Evolutionary conservation across 2,329 filamentous ascomycete species (phyloP), one percentile per base, ranked within the genome.

Genomic region (Colletotrichum sp.): DNA sequence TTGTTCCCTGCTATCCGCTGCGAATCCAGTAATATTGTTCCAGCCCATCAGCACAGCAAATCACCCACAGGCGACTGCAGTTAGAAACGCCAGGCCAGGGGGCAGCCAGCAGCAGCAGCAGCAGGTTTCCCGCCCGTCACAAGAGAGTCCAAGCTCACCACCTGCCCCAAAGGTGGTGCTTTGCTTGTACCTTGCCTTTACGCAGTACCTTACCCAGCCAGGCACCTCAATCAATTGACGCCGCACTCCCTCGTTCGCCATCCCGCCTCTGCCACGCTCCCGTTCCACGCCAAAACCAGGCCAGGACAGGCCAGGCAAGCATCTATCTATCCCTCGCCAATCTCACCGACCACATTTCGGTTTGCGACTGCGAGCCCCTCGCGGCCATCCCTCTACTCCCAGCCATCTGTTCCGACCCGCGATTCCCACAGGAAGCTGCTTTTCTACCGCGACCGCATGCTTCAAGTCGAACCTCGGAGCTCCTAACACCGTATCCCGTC

Each of bases 81-180:
- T 8, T 27, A 66, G 62, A 52, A 52, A 52, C 43, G 43, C n/a
- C 43, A 52, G 43, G 43, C 43, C 43, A 52, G 43, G 43, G 43
- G 43, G 10, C 12, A 52, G 43, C 43, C 22, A n/a, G 28, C 62
- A 65, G 32, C 56, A 68, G 25, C 27, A 52, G 39, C 28, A 48
- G 55, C 43, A 48, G 32, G 36, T 71, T 52, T 70, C 67, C 72
- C 36, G 32, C 61, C 67, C 71, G 61, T 61, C 43, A 73, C 70
- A 27, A 60, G 27, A 27, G 69, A 67, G 73, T 68, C 70, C 70
- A 74, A 74, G 70, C 74, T 76, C 52, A 68, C 68, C 68, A 71
- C 68, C 68, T 70, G 67, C 67, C 67, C 67, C 67, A 70, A 70
- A 52, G n/a, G 43, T 52, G n/a, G 43, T 52, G 43, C 43, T 52